These are phyloP conservation scores for Vaccinium macrocarpon DNA, from an alignment of 148 eudicot genomes.

Conservation along the genomic window DNA sequence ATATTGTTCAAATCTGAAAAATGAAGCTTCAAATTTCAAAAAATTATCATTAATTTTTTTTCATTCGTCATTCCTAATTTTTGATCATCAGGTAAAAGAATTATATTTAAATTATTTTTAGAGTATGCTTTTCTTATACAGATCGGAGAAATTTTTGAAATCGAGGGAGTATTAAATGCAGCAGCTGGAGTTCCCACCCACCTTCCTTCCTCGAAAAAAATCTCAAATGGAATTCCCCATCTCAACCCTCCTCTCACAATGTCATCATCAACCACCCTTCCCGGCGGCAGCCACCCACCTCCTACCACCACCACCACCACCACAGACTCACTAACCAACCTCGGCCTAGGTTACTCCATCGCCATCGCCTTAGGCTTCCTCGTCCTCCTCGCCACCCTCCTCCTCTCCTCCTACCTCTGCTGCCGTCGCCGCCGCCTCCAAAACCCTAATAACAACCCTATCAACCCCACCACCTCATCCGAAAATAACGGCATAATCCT, in stretches of 20 bases:
- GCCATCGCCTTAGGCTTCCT: constrained; percentile 81
- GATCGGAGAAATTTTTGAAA: too few species aligned
- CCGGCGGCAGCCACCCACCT: constrained; percentile 14
- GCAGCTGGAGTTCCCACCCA: constrained; percentile 47
- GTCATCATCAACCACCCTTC: constrained; percentile 35
- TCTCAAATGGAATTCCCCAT: constrained; percentile 30
- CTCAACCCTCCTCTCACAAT: constrained; percentile 25
- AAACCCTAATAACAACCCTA: not conserved
- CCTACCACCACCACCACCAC: constrained; percentile 7
- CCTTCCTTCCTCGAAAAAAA: constrained; percentile 4
- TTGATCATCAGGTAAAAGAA: too few species aligned
- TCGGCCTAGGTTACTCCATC: constrained; percentile 81
- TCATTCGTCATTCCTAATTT: too few species aligned
- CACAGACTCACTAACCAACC: constrained; percentile 27
- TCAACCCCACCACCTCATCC: not conserved
- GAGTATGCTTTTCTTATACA: too few species aligned
- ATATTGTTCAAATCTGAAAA: too few species aligned
- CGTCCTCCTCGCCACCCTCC: constrained; percentile 62
- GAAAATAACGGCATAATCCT: constrained; percentile 37
- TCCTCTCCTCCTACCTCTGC: constrained; percentile 74
- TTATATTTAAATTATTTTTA: too few species aligned
- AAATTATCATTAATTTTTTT: too few species aligned
- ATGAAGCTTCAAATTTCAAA: too few species aligned
- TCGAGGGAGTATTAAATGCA: constrained; percentile 41
- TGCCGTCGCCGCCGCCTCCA: constrained; percentile 37